These are phyloP conservation scores for Discostella stelligera DNA, from an alignment of 352 stramenopile genomes.

Conservation along the genomic window DNA sequence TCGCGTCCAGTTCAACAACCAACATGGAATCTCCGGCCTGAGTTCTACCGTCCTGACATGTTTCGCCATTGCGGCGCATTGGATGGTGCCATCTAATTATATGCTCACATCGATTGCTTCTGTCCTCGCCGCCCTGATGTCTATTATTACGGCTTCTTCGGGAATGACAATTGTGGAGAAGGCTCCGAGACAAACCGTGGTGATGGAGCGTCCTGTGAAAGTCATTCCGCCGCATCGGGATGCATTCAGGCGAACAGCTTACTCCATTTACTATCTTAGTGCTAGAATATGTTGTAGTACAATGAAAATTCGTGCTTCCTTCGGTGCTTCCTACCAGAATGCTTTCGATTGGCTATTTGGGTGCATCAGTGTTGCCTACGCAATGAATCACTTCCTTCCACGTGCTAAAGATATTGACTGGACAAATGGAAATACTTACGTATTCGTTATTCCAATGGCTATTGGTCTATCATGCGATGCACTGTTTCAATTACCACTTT, in stretches of 20 bases:
- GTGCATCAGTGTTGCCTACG: conserved; percentile 12
- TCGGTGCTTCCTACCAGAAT: too few relatives aligned
- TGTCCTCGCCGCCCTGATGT: conserved; percentile 15
- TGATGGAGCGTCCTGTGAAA: conserved; percentile 19
- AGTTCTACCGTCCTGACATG: conserved; percentile 24
- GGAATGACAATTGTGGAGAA: conserved; percentile 28
- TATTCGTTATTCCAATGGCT: conserved; percentile 57
- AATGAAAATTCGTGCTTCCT: not conserved
- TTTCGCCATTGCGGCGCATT: conserved; percentile 19
- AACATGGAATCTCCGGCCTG: conserved; percentile 17
- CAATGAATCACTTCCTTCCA: conserved; percentile 27
- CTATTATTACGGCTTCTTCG: conserved; percentile 21
- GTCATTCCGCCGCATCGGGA: conserved; percentile 47
- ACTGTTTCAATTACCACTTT: conserved; percentile 33
- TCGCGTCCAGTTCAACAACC: conserved; percentile 16
- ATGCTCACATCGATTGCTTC: not conserved
- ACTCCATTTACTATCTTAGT: conserved; percentile 34
- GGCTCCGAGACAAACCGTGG: conserved; percentile 34
- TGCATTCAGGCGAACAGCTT: conserved; percentile 45
- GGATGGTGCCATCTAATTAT: conserved; percentile 4
- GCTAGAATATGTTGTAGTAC: conserved; percentile 27
- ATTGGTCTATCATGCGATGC: conserved; percentile 34
- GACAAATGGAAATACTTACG: conserved; percentile 52
- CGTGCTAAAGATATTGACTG: conserved; percentile 23
- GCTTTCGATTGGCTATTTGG: conserved; percentile 27